Evolutionary conservation across 352 stramenopile species (phyloP), one percentile per base, ranked within the genome.

Genomic region (Phytophthora constricta): DNA sequence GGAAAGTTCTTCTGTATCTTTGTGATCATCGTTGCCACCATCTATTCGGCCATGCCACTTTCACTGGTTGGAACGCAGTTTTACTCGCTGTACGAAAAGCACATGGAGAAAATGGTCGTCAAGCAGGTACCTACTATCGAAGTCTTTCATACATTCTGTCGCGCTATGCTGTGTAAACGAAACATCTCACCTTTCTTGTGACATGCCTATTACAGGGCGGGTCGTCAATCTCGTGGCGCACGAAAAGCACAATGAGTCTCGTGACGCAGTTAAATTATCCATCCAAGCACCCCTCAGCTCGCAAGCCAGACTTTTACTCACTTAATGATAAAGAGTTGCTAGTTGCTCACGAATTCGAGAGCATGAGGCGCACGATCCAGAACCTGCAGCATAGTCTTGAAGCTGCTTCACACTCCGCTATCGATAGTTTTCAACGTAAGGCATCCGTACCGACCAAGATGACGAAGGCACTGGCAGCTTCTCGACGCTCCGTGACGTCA

Each of bases 1-100:
- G 86, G 86, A 17, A 80, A 86, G 13, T 60, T 91, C 19, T 87
- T 94, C 26, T 76, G 65, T 37, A 84, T 94, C 10, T 72, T 83
- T 43, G 76, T 89, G n/a, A 82, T 84, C 22, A 74, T 94, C 33
- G 69, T 82, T 42, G 75, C 75, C 13, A 85, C 80, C 9, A 89
- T 82, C 58, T 93, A 93, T 60, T 90, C 82, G 7, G 79, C 86
- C 0, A 94, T 93, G 86, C 86, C 86, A 13, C 55, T 94, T 22
- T 90, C 81, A 4, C 64, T 94, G 8, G 83, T 94, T 16, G 86
- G 86, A 13, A 79, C 65, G 16, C 83, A 93, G 48, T 94, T 93
- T 51, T 90, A 89, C 62, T 70, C 71, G 9, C 63, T 89, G 8
- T 94, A 94, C 57, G 83, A 87, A 25, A 77, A 82, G 47, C 79